Evolutionary conservation across 192 early-diverging fungal genomes (phyloP).

Genomic region (Entomortierella parvispora): DNA sequence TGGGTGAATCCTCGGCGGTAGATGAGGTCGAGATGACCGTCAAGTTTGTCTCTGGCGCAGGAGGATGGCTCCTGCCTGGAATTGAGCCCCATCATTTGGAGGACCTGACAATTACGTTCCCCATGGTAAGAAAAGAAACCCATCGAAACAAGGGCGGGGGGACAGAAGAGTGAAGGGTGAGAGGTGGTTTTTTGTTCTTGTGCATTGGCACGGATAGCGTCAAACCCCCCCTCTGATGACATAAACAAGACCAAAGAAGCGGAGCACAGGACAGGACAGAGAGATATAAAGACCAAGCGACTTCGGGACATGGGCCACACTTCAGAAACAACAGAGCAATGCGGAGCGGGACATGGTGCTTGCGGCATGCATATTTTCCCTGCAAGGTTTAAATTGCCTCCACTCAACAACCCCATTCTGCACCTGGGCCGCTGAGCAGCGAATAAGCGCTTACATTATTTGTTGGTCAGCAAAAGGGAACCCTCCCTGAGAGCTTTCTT

Average conservation of each 20-base stretch:
- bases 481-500: no score
- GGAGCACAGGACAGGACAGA: no score
- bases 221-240: no score
- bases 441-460: background rate
- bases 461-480: background rate
- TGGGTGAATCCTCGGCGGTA: slow-evolving; percentile 50
- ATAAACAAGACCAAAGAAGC: no score
- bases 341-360: no score
- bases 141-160: no score
- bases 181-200: background rate
- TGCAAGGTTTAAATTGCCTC: no score
- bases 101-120: slow-evolving; percentile 47
- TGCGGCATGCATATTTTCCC: no score
- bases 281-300: no score
- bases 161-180: background rate
- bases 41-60: slow-evolving; percentile 53
- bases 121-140: slow-evolving; percentile 46
- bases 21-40: slow-evolving; percentile 56
- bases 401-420: no score
- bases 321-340: background rate
- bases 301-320: no score
- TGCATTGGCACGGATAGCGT: no score
- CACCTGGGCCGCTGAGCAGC: background rate
- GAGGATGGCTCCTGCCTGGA: slow-evolving; percentile 53
- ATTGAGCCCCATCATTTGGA: slow-evolving; percentile 50